These are phyloP conservation scores for Pinus tabuliformis DNA, from an alignment of 75 land plant genomes.

Conservation along the genomic window DNA sequence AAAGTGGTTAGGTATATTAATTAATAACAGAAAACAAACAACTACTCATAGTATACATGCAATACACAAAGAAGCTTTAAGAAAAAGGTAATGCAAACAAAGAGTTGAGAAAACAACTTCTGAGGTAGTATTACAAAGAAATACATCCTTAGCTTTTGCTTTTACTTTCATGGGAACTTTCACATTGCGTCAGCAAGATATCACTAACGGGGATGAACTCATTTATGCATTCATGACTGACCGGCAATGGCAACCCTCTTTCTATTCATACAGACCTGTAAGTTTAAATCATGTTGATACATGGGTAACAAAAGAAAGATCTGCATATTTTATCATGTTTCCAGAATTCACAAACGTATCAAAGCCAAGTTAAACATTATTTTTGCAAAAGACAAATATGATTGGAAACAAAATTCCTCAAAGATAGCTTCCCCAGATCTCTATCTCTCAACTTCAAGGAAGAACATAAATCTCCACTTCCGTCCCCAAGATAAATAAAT, in stretches of 20 bases:
- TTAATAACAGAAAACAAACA: too few species aligned
- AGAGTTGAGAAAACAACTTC: not conserved
- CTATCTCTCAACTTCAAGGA: conserved; percentile 29
- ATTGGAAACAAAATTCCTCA: not conserved
- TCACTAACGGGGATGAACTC: not conserved
- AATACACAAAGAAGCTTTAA: not conserved
- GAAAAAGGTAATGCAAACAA: not conserved
- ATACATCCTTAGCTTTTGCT: not conserved
- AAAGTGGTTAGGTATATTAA: too few species aligned
- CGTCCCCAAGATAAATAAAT: conserved; percentile 58
- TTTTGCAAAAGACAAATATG: not conserved
- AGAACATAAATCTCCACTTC: conserved; percentile 61
- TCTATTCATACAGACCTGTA: not conserved
- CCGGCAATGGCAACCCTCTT: not conserved
- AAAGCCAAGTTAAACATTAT: not conserved
- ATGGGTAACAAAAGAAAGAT: not conserved
- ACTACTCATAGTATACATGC: too few species aligned
- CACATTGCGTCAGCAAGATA: not conserved
- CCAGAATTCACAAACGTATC: not conserved
- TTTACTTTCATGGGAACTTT: not conserved
- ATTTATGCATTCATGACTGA: not conserved
- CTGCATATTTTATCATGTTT: not conserved
- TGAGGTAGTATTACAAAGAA: not conserved
- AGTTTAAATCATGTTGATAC: not conserved
- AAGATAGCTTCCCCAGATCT: conserved; percentile 5